These are phyloP conservation scores for Melaleuca quinquenervia DNA, from an alignment of 345 rosid species.

Conservation along the genomic window DNA sequence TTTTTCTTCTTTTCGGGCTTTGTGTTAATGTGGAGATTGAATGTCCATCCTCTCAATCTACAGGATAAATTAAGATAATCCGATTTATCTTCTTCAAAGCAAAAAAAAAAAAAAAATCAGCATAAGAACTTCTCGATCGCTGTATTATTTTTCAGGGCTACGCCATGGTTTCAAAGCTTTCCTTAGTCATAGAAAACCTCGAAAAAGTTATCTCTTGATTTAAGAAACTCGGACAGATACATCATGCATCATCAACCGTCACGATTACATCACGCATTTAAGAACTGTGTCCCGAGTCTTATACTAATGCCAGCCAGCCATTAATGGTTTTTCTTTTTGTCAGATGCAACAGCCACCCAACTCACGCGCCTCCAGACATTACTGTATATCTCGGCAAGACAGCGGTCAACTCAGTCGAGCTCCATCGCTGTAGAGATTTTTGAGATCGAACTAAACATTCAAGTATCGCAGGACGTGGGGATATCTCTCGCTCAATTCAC, in stretches of 20 bases:
- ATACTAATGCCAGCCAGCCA: neutral
- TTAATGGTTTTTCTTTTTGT: neutral
- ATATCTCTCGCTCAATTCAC: neutral
- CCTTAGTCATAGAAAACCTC: neutral
- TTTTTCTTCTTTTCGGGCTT: neutral
- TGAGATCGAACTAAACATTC: neutral
- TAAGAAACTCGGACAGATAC: neutral
- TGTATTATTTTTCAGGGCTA: neutral
- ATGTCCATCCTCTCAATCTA: neutral
- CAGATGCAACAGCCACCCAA: neutral
- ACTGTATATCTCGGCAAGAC: neutral
- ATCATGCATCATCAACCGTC: neutral
- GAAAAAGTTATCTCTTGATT: neutral
- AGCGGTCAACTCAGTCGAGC: neutral
- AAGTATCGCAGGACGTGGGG: neutral
- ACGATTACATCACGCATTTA: neutral
- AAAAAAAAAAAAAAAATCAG: neutral
- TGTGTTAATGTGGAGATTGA: neutral
- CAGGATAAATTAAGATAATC: neutral
- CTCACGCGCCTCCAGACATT: neutral
- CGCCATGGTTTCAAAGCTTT: neutral
- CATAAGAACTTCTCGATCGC: neutral
- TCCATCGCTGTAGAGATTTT: neutral
- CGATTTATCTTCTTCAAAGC: neutral
- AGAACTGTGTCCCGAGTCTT: neutral